Evolutionary conservation across 805 yeast species (phyloP).

Genomic region (Zygotorulaspora chibaensis): DNA sequence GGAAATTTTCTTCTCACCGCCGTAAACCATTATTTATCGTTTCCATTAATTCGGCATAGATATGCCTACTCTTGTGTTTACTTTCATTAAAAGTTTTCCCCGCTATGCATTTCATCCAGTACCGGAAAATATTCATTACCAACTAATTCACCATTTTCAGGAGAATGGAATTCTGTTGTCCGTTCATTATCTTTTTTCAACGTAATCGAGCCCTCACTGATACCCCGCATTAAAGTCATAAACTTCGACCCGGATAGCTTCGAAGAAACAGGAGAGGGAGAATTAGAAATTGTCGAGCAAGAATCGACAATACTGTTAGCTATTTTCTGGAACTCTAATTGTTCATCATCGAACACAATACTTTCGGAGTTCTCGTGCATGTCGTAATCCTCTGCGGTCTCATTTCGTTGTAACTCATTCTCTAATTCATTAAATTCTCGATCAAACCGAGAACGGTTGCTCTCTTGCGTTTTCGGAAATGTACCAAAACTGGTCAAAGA

Average conservation of each 20-base stretch:
- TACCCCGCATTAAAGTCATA: slow-evolving; percentile 28
- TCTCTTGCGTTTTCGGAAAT: neutral
- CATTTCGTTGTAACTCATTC: slow-evolving; percentile 15
- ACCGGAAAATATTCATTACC: slow-evolving; percentile 30
- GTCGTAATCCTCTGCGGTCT: slow-evolving; percentile 1
- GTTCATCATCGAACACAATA: slow-evolving; percentile 19
- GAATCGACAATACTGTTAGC: slow-evolving; percentile 27
- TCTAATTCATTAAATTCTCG: slow-evolving; percentile 25
- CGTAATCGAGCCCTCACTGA: slow-evolving; percentile 33
- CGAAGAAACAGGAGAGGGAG: slow-evolving; percentile 14
- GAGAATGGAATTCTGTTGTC: slow-evolving; percentile 23
- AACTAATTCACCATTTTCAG: slow-evolving; percentile 22
- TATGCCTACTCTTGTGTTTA: neutral
- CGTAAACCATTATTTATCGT: neutral
- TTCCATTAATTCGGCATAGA: neutral
- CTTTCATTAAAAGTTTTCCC: neutral
- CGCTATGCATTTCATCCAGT: slow-evolving; percentile 12
- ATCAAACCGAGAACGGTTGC: slow-evolving; percentile 14
- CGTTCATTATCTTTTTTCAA: slow-evolving; percentile 12
- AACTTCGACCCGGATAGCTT: slow-evolving; percentile 30
- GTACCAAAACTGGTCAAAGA: neutral
- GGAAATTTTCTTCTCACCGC: neutral
- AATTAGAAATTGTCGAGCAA: slow-evolving; percentile 11
- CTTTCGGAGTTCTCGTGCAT: neutral
- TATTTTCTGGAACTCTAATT: slow-evolving; percentile 22